Evolutionary conservation across 148 eudicot genomes (phyloP).

Genomic region (Fallopia convolvulus): DNA sequence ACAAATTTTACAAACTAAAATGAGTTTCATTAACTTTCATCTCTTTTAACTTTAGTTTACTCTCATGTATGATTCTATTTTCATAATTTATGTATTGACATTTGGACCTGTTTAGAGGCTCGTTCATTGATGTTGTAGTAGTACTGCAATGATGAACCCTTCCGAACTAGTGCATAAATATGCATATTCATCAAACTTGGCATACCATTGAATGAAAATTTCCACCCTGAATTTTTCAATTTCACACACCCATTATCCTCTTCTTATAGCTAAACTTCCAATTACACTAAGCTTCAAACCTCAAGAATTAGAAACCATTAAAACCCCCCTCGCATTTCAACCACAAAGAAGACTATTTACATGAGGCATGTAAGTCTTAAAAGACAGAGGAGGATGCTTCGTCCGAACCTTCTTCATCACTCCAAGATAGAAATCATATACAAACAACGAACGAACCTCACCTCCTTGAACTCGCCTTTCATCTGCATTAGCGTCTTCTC

Average conservation of each 20-base stretch:
- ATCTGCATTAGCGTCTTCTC: constrained; percentile 12
- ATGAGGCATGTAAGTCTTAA: constrained; percentile 25
- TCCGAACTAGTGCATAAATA: no score
- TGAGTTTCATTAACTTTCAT: no score
- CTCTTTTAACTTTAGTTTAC: no score
- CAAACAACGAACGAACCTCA: constrained; percentile 13
- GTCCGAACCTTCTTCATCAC: constrained; percentile 18
- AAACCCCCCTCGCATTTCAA: neutral
- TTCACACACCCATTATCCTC: neutral
- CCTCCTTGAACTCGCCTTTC: neutral
- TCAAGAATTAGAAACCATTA: neutral
- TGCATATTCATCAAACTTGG: no score
- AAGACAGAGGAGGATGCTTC: neutral
- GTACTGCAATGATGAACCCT: no score
- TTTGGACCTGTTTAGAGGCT: no score
- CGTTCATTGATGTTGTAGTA: no score
- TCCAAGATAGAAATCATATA: constrained; percentile 23
- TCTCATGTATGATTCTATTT: no score
- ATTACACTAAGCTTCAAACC: neutral
- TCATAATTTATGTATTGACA: no score
- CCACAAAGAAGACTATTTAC: constrained; percentile 36
- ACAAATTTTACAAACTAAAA: neutral
- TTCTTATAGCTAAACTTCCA: neutral
- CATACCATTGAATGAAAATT: no score
- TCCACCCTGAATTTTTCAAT: neutral